Percentiles rank a stretch among this genome's conserved stretches.
phyloP scores from a whole-genome alignment of 352 stramenopile species.

The Blastocystis hominis region DNA sequence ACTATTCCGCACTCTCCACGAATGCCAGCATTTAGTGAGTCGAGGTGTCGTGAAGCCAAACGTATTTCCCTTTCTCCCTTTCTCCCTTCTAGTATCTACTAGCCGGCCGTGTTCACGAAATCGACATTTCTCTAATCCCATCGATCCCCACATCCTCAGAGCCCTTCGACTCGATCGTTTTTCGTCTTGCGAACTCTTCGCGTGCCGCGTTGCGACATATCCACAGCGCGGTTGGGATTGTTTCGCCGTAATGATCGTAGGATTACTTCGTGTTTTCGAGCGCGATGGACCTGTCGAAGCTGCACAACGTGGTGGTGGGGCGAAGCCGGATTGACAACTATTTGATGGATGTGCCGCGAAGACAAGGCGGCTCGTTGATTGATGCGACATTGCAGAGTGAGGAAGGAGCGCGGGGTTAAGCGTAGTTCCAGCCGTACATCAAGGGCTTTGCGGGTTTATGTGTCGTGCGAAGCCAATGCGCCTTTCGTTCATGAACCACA shows the following conservation, averaged over 20 bases:
- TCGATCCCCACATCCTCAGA: not conserved
- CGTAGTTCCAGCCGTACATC: not conserved
- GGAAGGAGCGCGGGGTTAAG: not conserved
- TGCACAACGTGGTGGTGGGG: not conserved
- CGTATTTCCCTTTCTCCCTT: not conserved
- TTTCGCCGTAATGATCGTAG: not conserved
- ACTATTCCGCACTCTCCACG: not conserved
- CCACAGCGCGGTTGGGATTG: not conserved
- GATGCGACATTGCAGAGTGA: not conserved
- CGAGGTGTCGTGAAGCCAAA: not conserved
- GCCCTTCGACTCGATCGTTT: not conserved
- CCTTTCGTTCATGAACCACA: not conserved
- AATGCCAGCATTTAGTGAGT: not conserved
- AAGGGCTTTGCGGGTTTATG: not conserved
- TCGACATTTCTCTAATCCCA: not conserved
- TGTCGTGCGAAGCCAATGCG: not conserved
- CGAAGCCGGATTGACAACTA: constrained; percentile 4
- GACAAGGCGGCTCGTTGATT: not conserved
- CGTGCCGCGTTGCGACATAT: not conserved
- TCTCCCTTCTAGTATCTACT: not conserved
- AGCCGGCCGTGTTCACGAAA: not conserved
- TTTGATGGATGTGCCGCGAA: not conserved
- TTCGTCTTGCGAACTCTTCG: not conserved
- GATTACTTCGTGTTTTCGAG: constrained; percentile 33
- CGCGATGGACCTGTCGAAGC: not conserved